phyloP scores from a whole-genome alignment of 768 basidiomycete genomes.

The Rhizopogon roseolus region DNA sequence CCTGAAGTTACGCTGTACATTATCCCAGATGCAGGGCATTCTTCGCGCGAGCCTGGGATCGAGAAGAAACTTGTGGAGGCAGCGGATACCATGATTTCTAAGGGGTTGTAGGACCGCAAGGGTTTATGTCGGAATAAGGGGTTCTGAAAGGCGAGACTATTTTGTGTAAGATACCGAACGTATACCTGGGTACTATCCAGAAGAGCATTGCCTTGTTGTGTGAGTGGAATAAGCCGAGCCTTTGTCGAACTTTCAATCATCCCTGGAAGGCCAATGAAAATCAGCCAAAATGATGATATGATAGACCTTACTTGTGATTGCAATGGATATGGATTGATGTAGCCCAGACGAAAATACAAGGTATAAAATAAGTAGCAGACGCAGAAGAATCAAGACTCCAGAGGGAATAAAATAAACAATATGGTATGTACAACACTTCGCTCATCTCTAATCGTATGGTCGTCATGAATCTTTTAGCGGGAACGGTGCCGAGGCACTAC shows the following conservation, averaged over 20 bases:
- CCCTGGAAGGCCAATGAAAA: too few relatives aligned
- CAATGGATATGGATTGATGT: background rate
- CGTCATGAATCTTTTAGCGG: conserved; percentile 18
- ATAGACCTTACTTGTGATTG: too few relatives aligned
- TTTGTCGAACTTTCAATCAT: too few relatives aligned
- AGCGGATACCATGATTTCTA: conserved; percentile 11
- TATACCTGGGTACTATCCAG: background rate
- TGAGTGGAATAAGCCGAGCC: too few relatives aligned
- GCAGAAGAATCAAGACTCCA: conserved; percentile 14
- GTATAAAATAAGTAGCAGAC: conserved; percentile 12
- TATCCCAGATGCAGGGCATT: conserved; percentile 86
- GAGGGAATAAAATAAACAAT: conserved; percentile 1
- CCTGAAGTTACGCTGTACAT: conserved; percentile 74
- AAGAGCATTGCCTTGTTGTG: too few relatives aligned
- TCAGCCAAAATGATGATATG: too few relatives aligned
- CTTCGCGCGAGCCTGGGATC: conserved; percentile 69
- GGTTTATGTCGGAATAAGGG: background rate
- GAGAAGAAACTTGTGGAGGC: conserved; percentile 68
- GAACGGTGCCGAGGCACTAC: conserved; percentile 32
- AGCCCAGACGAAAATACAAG: background rate
- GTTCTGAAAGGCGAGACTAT: background rate
- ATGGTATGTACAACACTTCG: conserved; percentile 10
- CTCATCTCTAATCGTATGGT: background rate
- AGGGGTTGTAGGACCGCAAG: background rate
- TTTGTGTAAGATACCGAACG: background rate